Evolutionary conservation across 192 early-diverging fungal species (phyloP).

Genomic region (Pilobolus umbonatus): DNA sequence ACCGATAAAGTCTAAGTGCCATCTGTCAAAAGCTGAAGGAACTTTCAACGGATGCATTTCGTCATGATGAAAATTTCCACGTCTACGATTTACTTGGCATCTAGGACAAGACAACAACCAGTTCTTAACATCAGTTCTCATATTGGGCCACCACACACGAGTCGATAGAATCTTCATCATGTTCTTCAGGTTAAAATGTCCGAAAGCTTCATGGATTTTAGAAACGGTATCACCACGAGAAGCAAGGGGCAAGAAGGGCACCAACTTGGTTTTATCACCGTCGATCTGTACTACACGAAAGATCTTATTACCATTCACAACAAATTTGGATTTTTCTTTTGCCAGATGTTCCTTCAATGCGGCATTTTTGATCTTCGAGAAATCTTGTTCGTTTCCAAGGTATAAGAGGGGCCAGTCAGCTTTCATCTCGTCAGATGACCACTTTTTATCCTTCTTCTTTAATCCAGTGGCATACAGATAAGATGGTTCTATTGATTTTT

Average conservation of each 20-base stretch:
- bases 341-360: neutral
- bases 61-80: neutral
- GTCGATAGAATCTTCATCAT: neutral
- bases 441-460: too few species aligned
- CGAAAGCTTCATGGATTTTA: neutral
- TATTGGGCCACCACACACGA: constrained; percentile 4
- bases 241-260: neutral
- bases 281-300: neutral
- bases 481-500: constrained; percentile 5
- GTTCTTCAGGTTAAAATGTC: neutral
- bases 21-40: constrained; percentile 1
- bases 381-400: neutral
- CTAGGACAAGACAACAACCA: constrained; percentile 6
- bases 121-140: neutral
- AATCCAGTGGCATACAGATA: neutral
- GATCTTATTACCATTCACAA: neutral
- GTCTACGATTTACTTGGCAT: neutral
- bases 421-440: neutral
- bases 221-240: constrained; percentile 1
- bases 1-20: constrained; percentile 19
- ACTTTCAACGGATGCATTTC: constrained; percentile 5
- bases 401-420: neutral
- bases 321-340: neutral
- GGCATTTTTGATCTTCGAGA: neutral
- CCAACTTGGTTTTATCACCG: neutral